phyloP scores from a whole-genome alignment of 495 filamentous ascomycete genomes.

The Parachaetomium inaequale region DNA sequence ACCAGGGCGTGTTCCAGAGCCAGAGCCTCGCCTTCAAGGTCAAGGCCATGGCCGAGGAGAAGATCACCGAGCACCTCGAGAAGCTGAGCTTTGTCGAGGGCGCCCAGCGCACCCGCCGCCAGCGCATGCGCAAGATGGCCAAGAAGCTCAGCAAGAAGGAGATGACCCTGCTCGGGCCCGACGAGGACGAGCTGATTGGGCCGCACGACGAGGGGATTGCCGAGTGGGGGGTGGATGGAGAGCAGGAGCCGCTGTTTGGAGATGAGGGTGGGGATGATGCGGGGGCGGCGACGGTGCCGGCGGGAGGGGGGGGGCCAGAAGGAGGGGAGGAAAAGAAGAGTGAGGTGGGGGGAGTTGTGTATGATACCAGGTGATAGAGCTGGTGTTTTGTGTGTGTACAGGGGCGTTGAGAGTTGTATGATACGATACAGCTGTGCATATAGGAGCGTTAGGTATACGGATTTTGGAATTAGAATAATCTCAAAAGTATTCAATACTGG shows the following conservation, averaged over 20 bases:
- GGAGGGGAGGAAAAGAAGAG: neutral
- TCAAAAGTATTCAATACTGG: neutral
- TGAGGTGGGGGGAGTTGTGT: neutral
- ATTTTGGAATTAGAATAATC: neutral
- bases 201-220: conserved; percentile 28
- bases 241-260: conserved; percentile 31
- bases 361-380: neutral
- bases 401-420: neutral
- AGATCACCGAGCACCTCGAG: conserved; percentile 65
- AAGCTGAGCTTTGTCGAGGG: conserved; percentile 26
- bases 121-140: conserved; percentile 25
- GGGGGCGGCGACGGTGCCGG: neutral
- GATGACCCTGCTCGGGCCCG: conserved; percentile 21
- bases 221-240: conserved; percentile 30
- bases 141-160: conserved; percentile 11
- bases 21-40: conserved; percentile 74
- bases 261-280: neutral
- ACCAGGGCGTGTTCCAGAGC: conserved; percentile 73
- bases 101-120: conserved; percentile 15
- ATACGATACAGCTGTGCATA: neutral
- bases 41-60: conserved; percentile 72
- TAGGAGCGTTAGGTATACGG: neutral
- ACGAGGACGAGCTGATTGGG: conserved; percentile 6
- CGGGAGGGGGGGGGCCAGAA: too few relatives aligned
- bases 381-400: neutral